Evolutionary conservation across 1,284 basidiomycete species (phyloP), one percentile per base, ranked within the genome.

Genomic region (Microbotryomycetes sp.): DNA sequence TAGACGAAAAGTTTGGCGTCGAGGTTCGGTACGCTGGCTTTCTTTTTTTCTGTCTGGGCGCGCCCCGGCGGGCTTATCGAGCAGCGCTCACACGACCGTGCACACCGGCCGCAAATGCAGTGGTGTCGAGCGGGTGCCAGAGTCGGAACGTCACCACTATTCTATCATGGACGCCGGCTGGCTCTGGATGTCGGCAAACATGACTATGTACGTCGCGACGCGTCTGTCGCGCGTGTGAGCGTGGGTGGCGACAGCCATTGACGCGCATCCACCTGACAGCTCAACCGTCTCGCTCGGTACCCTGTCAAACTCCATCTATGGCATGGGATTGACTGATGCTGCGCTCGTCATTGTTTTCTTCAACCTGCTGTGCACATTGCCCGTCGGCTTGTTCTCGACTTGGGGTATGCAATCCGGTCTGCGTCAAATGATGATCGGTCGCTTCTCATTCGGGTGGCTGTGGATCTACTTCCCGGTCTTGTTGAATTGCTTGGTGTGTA

Each of bases 391-490:
- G 56, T 77, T 72, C 61, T 66, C 65, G 15, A 89, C 86, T 45
- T 91, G 88, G 82, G 90, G 91, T n/a, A 86, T 89, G 0, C 85
- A 84, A 73, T 78, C 87, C 0, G 90, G 91, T 18, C 71, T 77
- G 6, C 73, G 76, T 18, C 75, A 76, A 56, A 74, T 78, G 73
- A 74, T 75, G 21, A 68, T 74, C n/a, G 68, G 75, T 11, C 71
- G 76, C 9, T 78, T 67, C 69, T 73, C 74, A 7, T 78, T 76
- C 70, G 77, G 77, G 0, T 76, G 60, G 18, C 59, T 57, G 28
- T 54, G 57, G 16, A 70, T 68, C 53, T 57, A 57, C 54, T 61
- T 71, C 50, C 69, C 71, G 35, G 59, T 68, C 26, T 6, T 63
- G 15, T 61, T 71, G 48, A 70, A 71, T 59, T 66, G 61, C 50